These are phyloP conservation scores for Ramaria sp. DNA, from an alignment of 768 basidiomycete genomes.

Conservation along the genomic window DNA sequence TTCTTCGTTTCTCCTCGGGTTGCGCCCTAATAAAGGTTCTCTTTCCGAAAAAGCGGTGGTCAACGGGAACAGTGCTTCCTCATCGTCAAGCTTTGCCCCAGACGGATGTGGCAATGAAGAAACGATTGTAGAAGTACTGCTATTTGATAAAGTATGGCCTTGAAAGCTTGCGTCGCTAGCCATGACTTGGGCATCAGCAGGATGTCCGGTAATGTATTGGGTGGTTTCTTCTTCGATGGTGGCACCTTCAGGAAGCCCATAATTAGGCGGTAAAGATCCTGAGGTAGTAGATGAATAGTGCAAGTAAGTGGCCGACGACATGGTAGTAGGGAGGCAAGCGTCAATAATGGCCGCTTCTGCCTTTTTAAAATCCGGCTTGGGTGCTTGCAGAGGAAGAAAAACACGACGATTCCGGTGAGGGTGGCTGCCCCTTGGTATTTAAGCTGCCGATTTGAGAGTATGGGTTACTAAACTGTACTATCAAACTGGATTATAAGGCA, in stretches of 20 bases:
- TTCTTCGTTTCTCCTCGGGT: conserved; percentile 5
- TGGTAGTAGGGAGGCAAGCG: not conserved
- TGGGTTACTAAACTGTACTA: no score
- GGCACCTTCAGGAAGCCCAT: not conserved
- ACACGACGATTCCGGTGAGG: no score
- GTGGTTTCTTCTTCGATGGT: not conserved
- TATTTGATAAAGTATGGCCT: not conserved
- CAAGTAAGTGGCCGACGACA: conserved; percentile 6
- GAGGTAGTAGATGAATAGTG: conserved; percentile 7
- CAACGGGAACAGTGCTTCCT: not conserved
- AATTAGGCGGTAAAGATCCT: conserved; percentile 1
- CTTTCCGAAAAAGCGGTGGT: not conserved
- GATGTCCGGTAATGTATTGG: not conserved
- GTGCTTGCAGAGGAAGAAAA: no score
- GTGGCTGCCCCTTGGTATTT: no score
- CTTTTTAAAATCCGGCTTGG: no score
- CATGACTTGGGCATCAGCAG: not conserved
- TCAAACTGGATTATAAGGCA: no score
- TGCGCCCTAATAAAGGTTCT: conserved; percentile 4
- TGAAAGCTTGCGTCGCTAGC: no score
- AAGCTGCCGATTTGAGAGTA: no score
- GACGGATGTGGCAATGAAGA: not conserved
- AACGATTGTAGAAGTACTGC: not conserved
- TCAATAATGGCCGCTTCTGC: no score
- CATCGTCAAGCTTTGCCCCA: not conserved